A percentile compares a stretch with the other conserved stretches of the same genome.
These are phyloP conservation scores for Psilocybe cyanescens DNA, from an alignment of 768 basidiomycete species.

Conservation along the genomic window DNA sequence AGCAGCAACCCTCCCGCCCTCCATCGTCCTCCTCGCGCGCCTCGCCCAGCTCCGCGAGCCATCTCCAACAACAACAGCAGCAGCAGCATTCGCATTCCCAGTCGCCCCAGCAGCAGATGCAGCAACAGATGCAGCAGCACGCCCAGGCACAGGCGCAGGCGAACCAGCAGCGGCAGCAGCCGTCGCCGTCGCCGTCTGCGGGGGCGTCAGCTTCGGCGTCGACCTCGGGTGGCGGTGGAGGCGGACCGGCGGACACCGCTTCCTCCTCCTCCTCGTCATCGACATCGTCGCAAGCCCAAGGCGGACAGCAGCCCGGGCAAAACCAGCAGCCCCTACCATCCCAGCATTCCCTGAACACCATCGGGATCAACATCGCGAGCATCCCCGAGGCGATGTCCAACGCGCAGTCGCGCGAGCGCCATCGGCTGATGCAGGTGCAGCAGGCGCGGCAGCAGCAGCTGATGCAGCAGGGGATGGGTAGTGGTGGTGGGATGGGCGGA, in stretches of 20 bases:
- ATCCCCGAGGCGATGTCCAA: conserved; percentile 37
- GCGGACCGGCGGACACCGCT: too few relatives aligned
- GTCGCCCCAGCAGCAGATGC: not conserved
- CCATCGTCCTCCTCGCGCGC: conserved; percentile 23
- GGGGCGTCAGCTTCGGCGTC: too few relatives aligned
- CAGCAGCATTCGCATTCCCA: conserved; percentile 1
- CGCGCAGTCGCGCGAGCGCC: conserved; percentile 29
- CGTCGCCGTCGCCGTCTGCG: too few relatives aligned
- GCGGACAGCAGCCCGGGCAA: conserved; percentile 5
- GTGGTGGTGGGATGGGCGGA: not conserved
- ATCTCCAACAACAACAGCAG: not conserved
- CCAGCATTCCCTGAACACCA: not conserved
- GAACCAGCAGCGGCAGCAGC: not conserved
- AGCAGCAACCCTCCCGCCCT: conserved; percentile 17
- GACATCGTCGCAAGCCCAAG: not conserved
- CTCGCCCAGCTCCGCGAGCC: conserved; percentile 4
- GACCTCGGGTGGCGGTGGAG: too few relatives aligned
- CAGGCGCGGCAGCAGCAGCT: conserved; percentile 39
- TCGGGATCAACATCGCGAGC: conserved; percentile 15
- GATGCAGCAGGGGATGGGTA: conserved; percentile 22
- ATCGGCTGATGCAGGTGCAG: conserved; percentile 38
- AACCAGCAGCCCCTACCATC: not conserved
- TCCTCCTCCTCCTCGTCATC: too few relatives aligned
- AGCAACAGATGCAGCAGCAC: not conserved
- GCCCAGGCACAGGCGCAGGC: not conserved